These are phyloP conservation scores for Ogataea siamensis DNA, from an alignment of 805 yeast genomes.

Conservation along the genomic window DNA sequence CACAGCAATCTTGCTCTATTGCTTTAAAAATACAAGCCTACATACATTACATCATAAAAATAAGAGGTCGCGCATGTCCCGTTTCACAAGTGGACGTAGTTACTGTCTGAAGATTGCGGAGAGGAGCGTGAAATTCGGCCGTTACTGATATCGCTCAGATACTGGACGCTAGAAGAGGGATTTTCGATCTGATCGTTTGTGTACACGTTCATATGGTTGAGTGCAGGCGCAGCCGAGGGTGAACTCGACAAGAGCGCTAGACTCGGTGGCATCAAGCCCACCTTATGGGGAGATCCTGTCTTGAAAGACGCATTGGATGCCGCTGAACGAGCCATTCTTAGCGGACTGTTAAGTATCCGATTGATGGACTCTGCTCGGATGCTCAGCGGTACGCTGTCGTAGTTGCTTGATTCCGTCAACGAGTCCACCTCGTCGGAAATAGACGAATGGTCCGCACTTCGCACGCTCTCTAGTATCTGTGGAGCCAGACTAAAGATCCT, in stretches of 20 bases:
- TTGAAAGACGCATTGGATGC: conserved; percentile 23
- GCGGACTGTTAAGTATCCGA: conserved; percentile 20
- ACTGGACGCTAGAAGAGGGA: conserved; percentile 20
- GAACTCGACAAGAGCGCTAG: conserved; percentile 13
- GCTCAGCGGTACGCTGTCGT: conserved; percentile 13
- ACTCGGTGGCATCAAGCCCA: conserved; percentile 22
- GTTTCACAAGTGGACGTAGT: conserved; percentile 6
- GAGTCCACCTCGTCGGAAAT: conserved; percentile 21
- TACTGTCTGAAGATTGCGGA: conserved; percentile 6
- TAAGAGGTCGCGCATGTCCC: conserved; percentile 3
- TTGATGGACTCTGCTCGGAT: conserved; percentile 22
- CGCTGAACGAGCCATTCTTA: conserved; percentile 19
- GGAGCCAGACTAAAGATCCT: conserved; percentile 5
- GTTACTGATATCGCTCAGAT: conserved; percentile 23
- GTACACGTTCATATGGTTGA: conserved; percentile 22
- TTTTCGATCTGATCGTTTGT: conserved; percentile 19
- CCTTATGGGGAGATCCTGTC: conserved; percentile 15
- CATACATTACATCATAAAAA: conserved; percentile 10
- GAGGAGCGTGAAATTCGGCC: conserved; percentile 17
- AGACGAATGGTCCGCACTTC: conserved; percentile 1
- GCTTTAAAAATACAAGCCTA: conserved; percentile 5
- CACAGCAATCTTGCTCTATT: conserved; percentile 10
- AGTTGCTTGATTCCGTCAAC: conserved; percentile 11
- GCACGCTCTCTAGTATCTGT: conserved; percentile 1
- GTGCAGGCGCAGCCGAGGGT: conserved; percentile 17